Evolutionary conservation across 2,329 filamentous ascomycete genomes (phyloP), one percentile per base, ranked within the genome.

Genomic region (Tolypocladium pustulatum): DNA sequence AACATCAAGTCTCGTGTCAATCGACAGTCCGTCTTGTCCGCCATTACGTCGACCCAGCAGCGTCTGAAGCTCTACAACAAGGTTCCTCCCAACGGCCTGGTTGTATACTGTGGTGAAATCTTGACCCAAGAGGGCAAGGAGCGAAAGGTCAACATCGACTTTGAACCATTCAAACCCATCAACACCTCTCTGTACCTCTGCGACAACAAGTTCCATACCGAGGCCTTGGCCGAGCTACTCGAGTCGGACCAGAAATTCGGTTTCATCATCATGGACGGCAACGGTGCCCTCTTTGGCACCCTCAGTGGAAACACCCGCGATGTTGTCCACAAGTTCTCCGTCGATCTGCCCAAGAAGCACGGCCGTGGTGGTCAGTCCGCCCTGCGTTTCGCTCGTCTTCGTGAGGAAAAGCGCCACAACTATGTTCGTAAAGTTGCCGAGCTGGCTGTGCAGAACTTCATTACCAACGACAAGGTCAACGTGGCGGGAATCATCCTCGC

Each of bases 1-100:
- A 99, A 99, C 79, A 99, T 99, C 81, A 99, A 99, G 78, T 99
- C 94, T 61, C 92, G 94, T 72, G 94, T 99, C 80, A 99, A 99
- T 78, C 87, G 94, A 76, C 90, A 97, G 72, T 99, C 94, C 57
- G 94, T 99, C 67, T 81, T 99, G 67, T 97, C 93, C 41, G 94
- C 94, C 74, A 99, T 99, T 70, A 99, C 94, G 57, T 99, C 94
- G 62, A 99, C 94, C 68, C 95, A 99, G 79, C 94, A 99, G 81
- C 90, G 94, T 75, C 86, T 99, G 65, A 99, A 99, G 84, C 84
- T 99, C 55, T 99, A 99, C 81, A 96, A 92, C 78, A 97, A 97
- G 78, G 94, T 99, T 59, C 94, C 95, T 37, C 91, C 94, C 55
- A 99, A 99, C 77, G 94, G 94, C 61, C 81, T 99, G 65, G 94